These are phyloP conservation scores for Cyclotella distinguenda DNA, from an alignment of 108 stramenopile genomes.

Conservation along the genomic window DNA sequence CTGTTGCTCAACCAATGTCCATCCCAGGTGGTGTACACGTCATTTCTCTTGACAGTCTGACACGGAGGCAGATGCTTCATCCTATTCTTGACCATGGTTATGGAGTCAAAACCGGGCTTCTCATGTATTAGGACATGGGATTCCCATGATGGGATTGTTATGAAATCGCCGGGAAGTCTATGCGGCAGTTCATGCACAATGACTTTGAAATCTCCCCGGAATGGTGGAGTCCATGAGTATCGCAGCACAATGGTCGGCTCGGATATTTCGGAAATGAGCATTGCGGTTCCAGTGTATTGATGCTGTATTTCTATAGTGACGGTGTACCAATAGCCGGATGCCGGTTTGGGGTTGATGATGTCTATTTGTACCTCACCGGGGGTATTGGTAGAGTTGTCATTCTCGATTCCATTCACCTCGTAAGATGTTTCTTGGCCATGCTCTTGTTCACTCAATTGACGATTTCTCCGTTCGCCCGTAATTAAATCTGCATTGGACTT, in stretches of 20 bases:
- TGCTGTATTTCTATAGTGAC: constrained; percentile 14
- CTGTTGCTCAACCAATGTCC: constrained; percentile 22
- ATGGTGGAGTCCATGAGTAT: constrained; percentile 33
- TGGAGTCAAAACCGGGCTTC: not conserved
- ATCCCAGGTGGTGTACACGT: constrained; percentile 33
- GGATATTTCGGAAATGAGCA: not conserved
- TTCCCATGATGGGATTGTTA: constrained; percentile 4
- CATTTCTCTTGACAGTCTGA: constrained; percentile 7
- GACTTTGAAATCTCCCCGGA: constrained; percentile 13
- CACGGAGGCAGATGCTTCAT: constrained; percentile 21
- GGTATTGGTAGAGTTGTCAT: not conserved
- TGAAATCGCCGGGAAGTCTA: constrained; percentile 2
- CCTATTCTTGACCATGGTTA: constrained; percentile 5
- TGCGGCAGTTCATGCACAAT: constrained; percentile 22
- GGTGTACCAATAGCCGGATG: constrained; percentile 9
- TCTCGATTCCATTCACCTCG: not conserved
- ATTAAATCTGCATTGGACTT: too few relatives aligned
- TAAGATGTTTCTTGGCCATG: constrained; percentile 12
- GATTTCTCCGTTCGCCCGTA: too few relatives aligned
- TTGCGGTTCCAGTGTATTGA: constrained; percentile 24
- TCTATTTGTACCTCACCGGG: constrained; percentile 5
- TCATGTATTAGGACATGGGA: not conserved
- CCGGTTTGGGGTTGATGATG: constrained; percentile 8
- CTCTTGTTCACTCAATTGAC: too few relatives aligned
- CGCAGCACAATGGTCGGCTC: not conserved